Base-by-base conservation (phyloP, 768 basidiomycete species). In the Rhodotorula kratochvilovae region DNA sequence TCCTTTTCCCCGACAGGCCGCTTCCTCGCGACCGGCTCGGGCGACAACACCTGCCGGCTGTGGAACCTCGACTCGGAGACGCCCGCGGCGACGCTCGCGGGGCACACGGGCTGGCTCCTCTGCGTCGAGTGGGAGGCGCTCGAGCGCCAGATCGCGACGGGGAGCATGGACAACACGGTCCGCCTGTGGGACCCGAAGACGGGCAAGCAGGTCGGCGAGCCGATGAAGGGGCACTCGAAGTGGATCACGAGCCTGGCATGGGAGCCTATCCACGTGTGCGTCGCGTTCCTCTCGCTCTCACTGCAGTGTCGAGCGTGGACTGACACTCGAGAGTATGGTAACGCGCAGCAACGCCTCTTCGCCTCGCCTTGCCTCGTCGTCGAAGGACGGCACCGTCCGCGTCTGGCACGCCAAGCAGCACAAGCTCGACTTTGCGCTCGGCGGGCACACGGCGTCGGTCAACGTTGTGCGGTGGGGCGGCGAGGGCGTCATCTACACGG, bases 391-490 rank as follows among this genome's bases (percentile, higher is more conserved):
- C 21, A 95, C 92, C 0, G 93, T 97, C 33, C 88, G 92, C n/a
- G 86, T 99, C 27, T 99, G 96, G 96, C 89, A 88, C 25, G 85
- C 89, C 0, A 80, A 84, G 3, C 88, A 86, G 1, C 85, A 92
- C 25, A 82, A 85, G 67, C 81, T 88, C 23, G 90, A 92, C 63
- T 96, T 90, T 77, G 86, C 90, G 1, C 86, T 99, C 1, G 92
- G 94, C 2, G 93, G 95, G 7, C 95, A 99, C 78, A 89, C 90
- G 0, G 92, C 92, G 4, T 90, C 89, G 70, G 93, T 98, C 23
- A 98, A 98, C 76, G 89, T 92, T 39, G 91, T 98, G 23, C 87
- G 90, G 76, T 98, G 96, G 95, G 94, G 92, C 57, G 96, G 95
- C 12, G 89, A 89, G 19, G 90, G 89, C 1, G 86, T 94, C 17